phyloP scores from a whole-genome alignment of 768 basidiomycete species.

The Leucosporidium scottii region DNA sequence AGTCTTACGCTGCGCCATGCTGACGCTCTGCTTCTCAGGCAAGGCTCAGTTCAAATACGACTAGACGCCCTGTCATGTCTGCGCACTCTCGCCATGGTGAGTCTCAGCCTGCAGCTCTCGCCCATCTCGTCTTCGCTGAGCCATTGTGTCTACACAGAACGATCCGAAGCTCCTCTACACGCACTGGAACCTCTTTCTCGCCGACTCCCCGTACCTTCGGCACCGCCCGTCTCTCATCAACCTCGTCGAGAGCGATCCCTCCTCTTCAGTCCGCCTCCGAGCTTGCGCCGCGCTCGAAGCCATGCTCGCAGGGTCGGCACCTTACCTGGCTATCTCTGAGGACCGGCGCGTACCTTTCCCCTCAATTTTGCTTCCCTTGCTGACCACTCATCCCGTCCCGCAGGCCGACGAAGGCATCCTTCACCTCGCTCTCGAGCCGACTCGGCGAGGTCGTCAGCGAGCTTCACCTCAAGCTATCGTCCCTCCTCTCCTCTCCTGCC shows the following conservation, averaged over 20 bases:
- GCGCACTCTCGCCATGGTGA: conserved; percentile 1
- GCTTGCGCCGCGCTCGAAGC: conserved; percentile 13
- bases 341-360: conserved; percentile 13
- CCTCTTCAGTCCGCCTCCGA: conserved; percentile 1
- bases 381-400: neutral
- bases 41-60: conserved; percentile 6
- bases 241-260: conserved; percentile 19
- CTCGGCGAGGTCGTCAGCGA: conserved; percentile 24
- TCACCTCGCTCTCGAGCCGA: conserved; percentile 25
- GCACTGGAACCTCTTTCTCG: conserved; percentile 25
- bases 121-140: neutral
- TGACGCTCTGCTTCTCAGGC: neutral
- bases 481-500: neutral
- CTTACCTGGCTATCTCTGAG: conserved; percentile 21
- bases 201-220: conserved; percentile 25
- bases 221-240: conserved; percentile 8
- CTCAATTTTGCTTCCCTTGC: neutral
- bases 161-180: conserved; percentile 3
- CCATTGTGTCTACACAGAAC: neutral
- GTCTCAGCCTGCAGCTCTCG: neutral
- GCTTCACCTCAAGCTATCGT: conserved; percentile 12
- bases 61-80: conserved; percentile 22
- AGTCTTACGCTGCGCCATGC: no score
- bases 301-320: conserved; percentile 7
- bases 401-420: conserved; percentile 23